These are phyloP conservation scores for Xylariaceae sp. DNA, from an alignment of 2,329 filamentous ascomycete species.

Conservation along the genomic window DNA sequence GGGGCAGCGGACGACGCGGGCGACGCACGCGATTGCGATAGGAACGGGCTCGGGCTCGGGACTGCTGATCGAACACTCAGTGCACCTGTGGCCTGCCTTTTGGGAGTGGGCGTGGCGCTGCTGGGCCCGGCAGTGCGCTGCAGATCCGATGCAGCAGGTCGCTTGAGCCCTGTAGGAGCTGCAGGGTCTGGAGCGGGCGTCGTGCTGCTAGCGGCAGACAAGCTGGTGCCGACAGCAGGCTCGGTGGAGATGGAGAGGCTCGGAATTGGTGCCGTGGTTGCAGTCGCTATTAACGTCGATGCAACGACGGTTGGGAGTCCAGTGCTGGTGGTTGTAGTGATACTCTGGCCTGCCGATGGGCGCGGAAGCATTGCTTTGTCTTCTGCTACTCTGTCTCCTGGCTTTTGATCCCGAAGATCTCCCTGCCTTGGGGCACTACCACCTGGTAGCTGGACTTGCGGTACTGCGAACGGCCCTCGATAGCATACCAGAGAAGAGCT, in stretches of 20 bases:
- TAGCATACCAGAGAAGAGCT: too few relatives aligned
- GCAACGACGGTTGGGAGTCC: constrained; percentile 6
- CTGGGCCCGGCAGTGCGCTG: constrained; percentile 33
- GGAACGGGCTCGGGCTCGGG: constrained; percentile 22
- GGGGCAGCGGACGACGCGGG: constrained; percentile 4
- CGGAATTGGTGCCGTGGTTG: constrained; percentile 23
- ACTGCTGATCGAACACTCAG: constrained; percentile 18
- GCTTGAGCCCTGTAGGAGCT: constrained; percentile 29
- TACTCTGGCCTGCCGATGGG: constrained; percentile 29
- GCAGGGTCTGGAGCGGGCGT: constrained; percentile 25
- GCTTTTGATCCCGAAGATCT: constrained; percentile 1
- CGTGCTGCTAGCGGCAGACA: constrained; percentile 8
- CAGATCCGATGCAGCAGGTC: constrained; percentile 35
- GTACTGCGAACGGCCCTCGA: not conserved
- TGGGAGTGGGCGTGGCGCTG: constrained; percentile 28
- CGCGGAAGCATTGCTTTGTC: constrained; percentile 32
- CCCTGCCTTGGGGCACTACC: constrained; percentile 4
- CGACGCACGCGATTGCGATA: constrained; percentile 6
- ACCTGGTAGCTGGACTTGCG: constrained; percentile 6
- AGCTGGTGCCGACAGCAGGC: constrained; percentile 16
- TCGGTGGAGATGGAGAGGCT: constrained; percentile 13
- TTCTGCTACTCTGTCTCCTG: not conserved
- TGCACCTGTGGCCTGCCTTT: constrained; percentile 32
- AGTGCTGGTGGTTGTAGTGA: constrained; percentile 23
- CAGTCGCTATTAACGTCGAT: constrained; percentile 22